A percentile compares a stretch with the other conserved stretches of the same genome.
Conservation (phyloP, 495 filamentous ascomycete genomes). For the Neurospora sublineolata region DNA sequence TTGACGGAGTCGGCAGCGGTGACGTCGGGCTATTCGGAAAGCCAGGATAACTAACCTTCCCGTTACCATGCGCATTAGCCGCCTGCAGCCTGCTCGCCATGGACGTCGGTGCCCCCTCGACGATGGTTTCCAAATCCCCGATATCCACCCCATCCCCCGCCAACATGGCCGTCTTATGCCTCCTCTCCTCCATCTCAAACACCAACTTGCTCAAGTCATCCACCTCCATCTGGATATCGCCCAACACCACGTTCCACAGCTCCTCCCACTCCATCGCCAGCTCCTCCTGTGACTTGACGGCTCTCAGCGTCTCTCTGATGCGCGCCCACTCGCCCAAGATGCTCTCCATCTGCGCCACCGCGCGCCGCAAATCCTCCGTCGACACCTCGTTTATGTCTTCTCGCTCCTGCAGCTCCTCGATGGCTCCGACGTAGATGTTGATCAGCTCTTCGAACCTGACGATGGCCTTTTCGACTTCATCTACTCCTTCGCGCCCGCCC, state of each 20-base stretch:
- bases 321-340: slow-evolving; percentile 77
- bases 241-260: slow-evolving; percentile 83
- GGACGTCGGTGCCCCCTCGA: slow-evolving; percentile 68
- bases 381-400: slow-evolving; percentile 61
- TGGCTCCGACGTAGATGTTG: slow-evolving; percentile 78
- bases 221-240: slow-evolving; percentile 85
- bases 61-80: slow-evolving; percentile 22
- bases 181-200: slow-evolving; percentile 92
- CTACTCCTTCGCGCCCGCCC: slow-evolving; percentile 77
- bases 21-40: slow-evolving; percentile 47
- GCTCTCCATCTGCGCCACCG: slow-evolving; percentile 76
- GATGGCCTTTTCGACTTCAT: slow-evolving; percentile 80
- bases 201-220: slow-evolving; percentile 71
- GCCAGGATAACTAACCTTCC: slow-evolving; percentile 56
- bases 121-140: slow-evolving; percentile 83
- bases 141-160: slow-evolving; percentile 61
- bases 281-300: slow-evolving; percentile 81
- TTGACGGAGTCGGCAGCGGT: slow-evolving; percentile 37
- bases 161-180: slow-evolving; percentile 58
- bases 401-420: slow-evolving; percentile 78
- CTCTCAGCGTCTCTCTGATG: slow-evolving; percentile 61
- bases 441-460: slow-evolving; percentile 74
- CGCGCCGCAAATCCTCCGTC: slow-evolving; percentile 51
- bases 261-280: slow-evolving; percentile 98
- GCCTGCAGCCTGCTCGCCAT: slow-evolving; percentile 26